A percentile compares a stretch with the other conserved stretches of the same genome.
These are phyloP conservation scores for Megacollybia marginata DNA, from an alignment of 768 basidiomycete genomes.

Conservation along the genomic window DNA sequence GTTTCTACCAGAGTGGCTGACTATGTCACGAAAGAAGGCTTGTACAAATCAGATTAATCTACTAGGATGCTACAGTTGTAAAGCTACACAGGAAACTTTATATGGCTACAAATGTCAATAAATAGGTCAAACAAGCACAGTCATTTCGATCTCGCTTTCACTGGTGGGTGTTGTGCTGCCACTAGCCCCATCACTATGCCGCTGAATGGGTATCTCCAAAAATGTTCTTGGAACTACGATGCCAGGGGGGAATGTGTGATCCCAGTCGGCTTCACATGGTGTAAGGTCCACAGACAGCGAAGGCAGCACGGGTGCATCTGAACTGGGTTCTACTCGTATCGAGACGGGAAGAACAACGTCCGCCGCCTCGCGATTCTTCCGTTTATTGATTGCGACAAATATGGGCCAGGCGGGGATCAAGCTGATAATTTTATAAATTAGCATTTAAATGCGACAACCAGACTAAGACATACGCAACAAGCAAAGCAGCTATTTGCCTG, in stretches of 20 bases:
- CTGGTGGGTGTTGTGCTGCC: too few relatives aligned
- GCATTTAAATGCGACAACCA: neutral
- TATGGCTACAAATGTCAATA: too few relatives aligned
- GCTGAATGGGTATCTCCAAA: too few relatives aligned
- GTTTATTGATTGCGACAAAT: neutral
- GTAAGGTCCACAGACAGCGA: too few relatives aligned
- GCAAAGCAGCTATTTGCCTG: neutral
- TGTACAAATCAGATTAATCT: constrained; percentile 28
- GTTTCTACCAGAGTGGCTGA: constrained; percentile 38
- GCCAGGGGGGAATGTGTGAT: too few relatives aligned
- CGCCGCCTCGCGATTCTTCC: neutral
- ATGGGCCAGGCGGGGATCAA: neutral
- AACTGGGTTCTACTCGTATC: neutral
- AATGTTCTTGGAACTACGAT: too few relatives aligned
- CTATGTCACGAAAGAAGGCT: constrained; percentile 40
- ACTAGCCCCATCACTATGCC: too few relatives aligned
- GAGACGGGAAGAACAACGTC: neutral
- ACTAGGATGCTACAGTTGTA: too few relatives aligned
- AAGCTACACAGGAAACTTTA: too few relatives aligned
- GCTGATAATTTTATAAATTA: neutral
- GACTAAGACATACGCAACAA: neutral
- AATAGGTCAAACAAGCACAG: too few relatives aligned
- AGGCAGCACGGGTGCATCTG: neutral
- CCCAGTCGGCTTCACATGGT: too few relatives aligned
- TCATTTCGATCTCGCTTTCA: too few relatives aligned